A percentile compares a stretch with the other conserved stretches of the same genome.
Evolutionary conservation across 441 rosid species (phyloP).

Genomic region (Mallotus repandus): DNA sequence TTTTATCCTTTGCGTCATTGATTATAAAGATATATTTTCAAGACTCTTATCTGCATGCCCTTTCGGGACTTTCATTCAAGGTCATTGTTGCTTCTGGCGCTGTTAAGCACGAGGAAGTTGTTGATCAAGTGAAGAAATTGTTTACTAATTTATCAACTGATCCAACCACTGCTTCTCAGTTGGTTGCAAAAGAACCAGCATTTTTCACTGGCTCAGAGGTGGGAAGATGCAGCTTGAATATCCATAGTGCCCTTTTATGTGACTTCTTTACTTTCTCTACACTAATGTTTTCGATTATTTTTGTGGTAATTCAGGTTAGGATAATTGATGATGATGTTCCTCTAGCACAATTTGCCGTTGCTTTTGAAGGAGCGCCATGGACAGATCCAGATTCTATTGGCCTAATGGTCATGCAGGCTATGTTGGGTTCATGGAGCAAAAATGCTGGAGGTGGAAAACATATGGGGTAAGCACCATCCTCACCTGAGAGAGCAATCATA

Average conservation of each 20-base stretch:
- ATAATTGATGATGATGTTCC: slow-evolving; percentile 91
- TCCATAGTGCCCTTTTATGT: slow-evolving; percentile 3
- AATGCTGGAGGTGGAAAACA: slow-evolving; percentile 91
- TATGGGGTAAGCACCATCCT: slow-evolving; percentile 69
- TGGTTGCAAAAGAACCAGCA: slow-evolving; percentile 81
- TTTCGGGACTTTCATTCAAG: slow-evolving; percentile 39
- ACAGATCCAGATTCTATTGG: slow-evolving; percentile 96
- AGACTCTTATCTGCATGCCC: background rate
- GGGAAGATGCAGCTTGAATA: slow-evolving; percentile 22
- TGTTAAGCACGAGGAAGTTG: slow-evolving; percentile 95
- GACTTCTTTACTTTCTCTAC: slow-evolving; percentile 16
- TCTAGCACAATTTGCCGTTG: slow-evolving; percentile 96
- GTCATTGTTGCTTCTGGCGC: slow-evolving; percentile 97
- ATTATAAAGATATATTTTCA: background rate
- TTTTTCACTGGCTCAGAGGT: slow-evolving; percentile 98
- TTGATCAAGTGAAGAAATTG: slow-evolving; percentile 78
- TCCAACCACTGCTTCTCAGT: slow-evolving; percentile 81
- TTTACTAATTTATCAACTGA: slow-evolving; percentile 82
- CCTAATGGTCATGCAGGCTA: slow-evolving; percentile 95
- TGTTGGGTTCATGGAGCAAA: slow-evolving; percentile 98
- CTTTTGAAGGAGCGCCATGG: slow-evolving; percentile 98
- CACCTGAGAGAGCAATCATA: too few species aligned
- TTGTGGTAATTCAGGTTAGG: slow-evolving; percentile 61
- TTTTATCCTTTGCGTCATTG: background rate
- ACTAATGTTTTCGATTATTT: slow-evolving; percentile 11